These are phyloP conservation scores for Talaromyces marneffei DNA, from an alignment of 2,329 filamentous ascomycete genomes.

Conservation along the genomic window DNA sequence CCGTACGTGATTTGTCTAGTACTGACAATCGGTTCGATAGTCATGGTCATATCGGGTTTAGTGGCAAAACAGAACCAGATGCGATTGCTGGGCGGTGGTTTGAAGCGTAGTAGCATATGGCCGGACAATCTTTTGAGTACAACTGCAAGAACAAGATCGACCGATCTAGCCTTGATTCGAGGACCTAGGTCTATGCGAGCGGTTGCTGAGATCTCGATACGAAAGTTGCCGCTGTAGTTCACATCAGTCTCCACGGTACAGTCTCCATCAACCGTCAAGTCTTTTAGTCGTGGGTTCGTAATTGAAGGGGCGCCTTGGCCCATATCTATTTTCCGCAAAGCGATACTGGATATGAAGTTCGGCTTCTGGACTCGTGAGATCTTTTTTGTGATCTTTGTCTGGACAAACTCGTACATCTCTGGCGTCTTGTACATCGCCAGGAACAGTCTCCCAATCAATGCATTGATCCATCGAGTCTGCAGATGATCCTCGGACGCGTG, in stretches of 20 bases:
- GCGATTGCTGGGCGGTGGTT: slow-evolving; percentile 90
- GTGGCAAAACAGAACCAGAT: slow-evolving; percentile 93
- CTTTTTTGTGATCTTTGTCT: slow-evolving; percentile 88
- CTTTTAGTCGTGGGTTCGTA: slow-evolving; percentile 79
- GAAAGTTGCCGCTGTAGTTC: slow-evolving; percentile 81
- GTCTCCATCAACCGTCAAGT: slow-evolving; percentile 87
- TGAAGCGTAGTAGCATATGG: slow-evolving; percentile 77
- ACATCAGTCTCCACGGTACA: slow-evolving; percentile 81
- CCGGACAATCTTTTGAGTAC: slow-evolving; percentile 81
- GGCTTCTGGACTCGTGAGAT: slow-evolving; percentile 90
- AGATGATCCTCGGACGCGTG: slow-evolving; percentile 88
- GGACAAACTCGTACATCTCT: slow-evolving; percentile 71
- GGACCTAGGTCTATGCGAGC: slow-evolving; percentile 84
- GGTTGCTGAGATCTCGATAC: slow-evolving; percentile 85
- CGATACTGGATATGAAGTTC: slow-evolving; percentile 77
- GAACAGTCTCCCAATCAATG: slow-evolving; percentile 80
- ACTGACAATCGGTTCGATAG: slow-evolving; percentile 93
- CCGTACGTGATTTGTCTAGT: slow-evolving; percentile 92
- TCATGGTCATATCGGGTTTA: slow-evolving; percentile 90
- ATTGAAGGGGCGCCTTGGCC: slow-evolving; percentile 83
- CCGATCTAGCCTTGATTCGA: slow-evolving; percentile 83
- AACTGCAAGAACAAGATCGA: slow-evolving; percentile 80
- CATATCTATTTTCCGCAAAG: slow-evolving; percentile 75
- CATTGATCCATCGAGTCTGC: slow-evolving; percentile 91
- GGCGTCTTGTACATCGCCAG: slow-evolving; percentile 79